Conservation (phyloP, 2,329 filamentous ascomycete genomes). For the Stromatinia cepivora region DNA sequence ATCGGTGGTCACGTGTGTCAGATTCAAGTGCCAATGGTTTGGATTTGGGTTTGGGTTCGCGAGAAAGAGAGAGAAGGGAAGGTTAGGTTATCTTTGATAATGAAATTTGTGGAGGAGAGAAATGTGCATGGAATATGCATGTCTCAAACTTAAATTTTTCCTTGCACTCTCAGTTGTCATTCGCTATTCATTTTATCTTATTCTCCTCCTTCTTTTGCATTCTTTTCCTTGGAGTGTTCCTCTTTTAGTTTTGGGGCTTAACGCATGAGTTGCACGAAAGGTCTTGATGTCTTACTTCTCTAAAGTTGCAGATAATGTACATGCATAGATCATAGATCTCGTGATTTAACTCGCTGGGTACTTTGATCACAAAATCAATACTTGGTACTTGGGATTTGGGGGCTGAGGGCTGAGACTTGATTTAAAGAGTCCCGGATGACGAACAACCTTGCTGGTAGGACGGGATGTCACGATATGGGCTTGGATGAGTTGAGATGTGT, state of each 20-base stretch:
- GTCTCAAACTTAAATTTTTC: constrained; percentile 5
- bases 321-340: not conserved
- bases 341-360: not conserved
- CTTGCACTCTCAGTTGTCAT: not conserved
- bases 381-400: not conserved
- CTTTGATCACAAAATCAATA: not conserved
- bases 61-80: not conserved
- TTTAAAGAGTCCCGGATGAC: not conserved
- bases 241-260: not conserved
- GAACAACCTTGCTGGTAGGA: not conserved
- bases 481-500: not conserved
- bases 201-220: not conserved
- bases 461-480: not conserved
- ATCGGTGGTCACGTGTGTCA: not conserved
- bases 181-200: not conserved
- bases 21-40: not conserved
- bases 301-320: not conserved
- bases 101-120: not conserved
- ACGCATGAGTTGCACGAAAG: not conserved
- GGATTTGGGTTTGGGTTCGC: not conserved
- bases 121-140: not conserved
- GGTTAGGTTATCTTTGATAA: not conserved
- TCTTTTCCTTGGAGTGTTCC: not conserved
- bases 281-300: constrained; percentile 8
- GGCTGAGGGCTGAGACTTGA: not conserved